phyloP scores from a whole-genome alignment of 2,329 filamentous ascomycete species.

The Cladobotryum mycophilum region DNA sequence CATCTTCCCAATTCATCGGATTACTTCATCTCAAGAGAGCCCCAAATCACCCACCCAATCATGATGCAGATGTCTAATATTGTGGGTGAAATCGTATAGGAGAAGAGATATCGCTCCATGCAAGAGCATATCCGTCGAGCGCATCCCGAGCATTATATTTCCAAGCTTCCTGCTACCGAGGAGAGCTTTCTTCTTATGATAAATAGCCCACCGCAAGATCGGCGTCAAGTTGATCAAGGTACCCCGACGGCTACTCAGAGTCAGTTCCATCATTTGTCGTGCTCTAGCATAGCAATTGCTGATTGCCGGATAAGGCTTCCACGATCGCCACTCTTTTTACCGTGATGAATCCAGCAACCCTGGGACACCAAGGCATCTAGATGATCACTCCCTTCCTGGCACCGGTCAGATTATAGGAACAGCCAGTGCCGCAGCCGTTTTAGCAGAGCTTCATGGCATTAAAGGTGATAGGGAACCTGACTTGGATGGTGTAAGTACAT shows the following conservation, averaged over 20 bases:
- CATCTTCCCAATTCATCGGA: too few species aligned
- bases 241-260: slow-evolving; percentile 27
- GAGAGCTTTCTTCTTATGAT: slow-evolving; percentile 98
- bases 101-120: slow-evolving; percentile 96
- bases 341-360: slow-evolving; percentile 60
- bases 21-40: not conserved
- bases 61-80: slow-evolving; percentile 2
- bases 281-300: slow-evolving; percentile 8
- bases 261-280: slow-evolving; percentile 14
- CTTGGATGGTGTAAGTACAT: slow-evolving; percentile 60
- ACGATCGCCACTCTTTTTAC: slow-evolving; percentile 48
- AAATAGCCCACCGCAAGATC: slow-evolving; percentile 75
- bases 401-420: slow-evolving; percentile 48
- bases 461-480: slow-evolving; percentile 73
- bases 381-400: slow-evolving; percentile 50
- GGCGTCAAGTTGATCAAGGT: slow-evolving; percentile 41
- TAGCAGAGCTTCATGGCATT: slow-evolving; percentile 76
- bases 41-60: not conserved
- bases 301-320: slow-evolving; percentile 22
- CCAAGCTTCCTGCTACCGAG: slow-evolving; percentile 94
- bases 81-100: slow-evolving; percentile 44
- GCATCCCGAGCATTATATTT: slow-evolving; percentile 94
- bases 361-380: slow-evolving; percentile 61
- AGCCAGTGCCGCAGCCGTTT: slow-evolving; percentile 71
- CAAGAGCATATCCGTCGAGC: slow-evolving; percentile 98